Percentiles rank a stretch among this genome's conserved stretches.
These are phyloP conservation scores for Debaryomyces sp. DNA, from an alignment of 1,139 yeast genomes.

Conservation along the genomic window DNA sequence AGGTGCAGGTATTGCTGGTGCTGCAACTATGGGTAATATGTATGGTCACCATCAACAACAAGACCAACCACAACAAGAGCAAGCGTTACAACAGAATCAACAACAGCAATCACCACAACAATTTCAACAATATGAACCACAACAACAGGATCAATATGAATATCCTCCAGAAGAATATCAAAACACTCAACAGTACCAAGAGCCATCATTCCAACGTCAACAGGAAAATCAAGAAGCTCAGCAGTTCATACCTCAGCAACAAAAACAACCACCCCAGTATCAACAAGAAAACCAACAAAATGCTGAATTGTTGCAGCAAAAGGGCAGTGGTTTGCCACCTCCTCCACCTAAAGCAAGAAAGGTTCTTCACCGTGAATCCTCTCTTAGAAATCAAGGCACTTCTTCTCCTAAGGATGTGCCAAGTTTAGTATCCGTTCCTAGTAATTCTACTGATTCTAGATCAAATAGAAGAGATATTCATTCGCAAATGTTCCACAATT, in stretches of 20 bases:
- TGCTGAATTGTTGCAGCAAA: background rate
- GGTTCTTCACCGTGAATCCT: constrained; percentile 30
- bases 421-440: constrained; percentile 9
- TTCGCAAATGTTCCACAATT: constrained; percentile 56
- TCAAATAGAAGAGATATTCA: constrained; percentile 48
- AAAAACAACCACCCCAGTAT: background rate
- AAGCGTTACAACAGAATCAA: constrained; percentile 5
- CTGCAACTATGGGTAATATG: constrained; percentile 10
- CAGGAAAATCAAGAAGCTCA: background rate
- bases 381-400: constrained; percentile 1
- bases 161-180: constrained; percentile 8
- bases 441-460: background rate
- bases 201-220: background rate
- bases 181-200: constrained; percentile 5
- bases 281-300: background rate
- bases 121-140: constrained; percentile 9
- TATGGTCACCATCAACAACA: background rate
- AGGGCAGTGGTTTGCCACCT: constrained; percentile 32
- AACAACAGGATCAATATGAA: constrained; percentile 12
- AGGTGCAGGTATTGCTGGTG: constrained; percentile 9
- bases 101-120: background rate
- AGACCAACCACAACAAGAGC: constrained; percentile 14
- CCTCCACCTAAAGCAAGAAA: constrained; percentile 81
- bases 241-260: background rate
- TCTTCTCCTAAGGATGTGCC: constrained; percentile 6